phyloP scores from a whole-genome alignment of 352 stramenopile species.

The Globisporangium parvum region DNA sequence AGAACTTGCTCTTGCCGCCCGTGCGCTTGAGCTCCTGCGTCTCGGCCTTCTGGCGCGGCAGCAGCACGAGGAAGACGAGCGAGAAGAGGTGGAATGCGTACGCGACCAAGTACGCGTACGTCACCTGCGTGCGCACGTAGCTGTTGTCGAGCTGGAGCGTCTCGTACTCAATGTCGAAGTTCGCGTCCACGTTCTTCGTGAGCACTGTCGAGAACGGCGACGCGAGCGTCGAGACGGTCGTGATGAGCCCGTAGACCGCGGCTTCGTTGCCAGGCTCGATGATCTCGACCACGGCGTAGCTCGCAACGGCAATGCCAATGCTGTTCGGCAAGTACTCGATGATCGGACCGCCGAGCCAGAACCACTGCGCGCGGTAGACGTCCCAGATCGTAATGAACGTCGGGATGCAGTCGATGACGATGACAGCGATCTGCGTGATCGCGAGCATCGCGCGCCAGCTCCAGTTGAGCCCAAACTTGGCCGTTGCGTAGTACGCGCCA shows the following conservation, averaged over 20 bases:
- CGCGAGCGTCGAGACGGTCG: slow-evolving; percentile 17
- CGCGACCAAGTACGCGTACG: slow-evolving; percentile 18
- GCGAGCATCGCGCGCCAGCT: slow-evolving; percentile 47
- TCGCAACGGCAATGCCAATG: slow-evolving; percentile 13
- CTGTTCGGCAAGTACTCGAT: slow-evolving; percentile 16
- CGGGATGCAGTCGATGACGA: slow-evolving; percentile 18
- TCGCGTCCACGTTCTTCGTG: slow-evolving; percentile 12
- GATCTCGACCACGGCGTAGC: slow-evolving; percentile 18
- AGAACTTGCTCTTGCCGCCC: slow-evolving; percentile 15
- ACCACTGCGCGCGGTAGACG: slow-evolving; percentile 30
- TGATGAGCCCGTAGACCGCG: slow-evolving; percentile 18
- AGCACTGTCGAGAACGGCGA: slow-evolving; percentile 17
- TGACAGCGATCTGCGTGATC: slow-evolving; percentile 20
- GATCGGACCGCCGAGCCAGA: slow-evolving; percentile 23
- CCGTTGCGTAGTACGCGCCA: slow-evolving; percentile 20
- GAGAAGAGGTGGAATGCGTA: slow-evolving; percentile 19
- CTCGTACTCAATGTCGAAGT: slow-evolving; percentile 14
- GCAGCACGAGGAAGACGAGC: slow-evolving; percentile 15
- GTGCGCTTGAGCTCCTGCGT: slow-evolving; percentile 21
- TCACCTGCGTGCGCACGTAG: slow-evolving; percentile 18
- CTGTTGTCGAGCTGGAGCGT: slow-evolving; percentile 15
- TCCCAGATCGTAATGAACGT: slow-evolving; percentile 29
- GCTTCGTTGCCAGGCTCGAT: slow-evolving; percentile 20
- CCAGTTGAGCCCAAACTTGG: slow-evolving; percentile 37
- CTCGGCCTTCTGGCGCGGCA: slow-evolving; percentile 23